These are phyloP conservation scores for Fulvia fulva DNA, from an alignment of 2,329 filamentous ascomycete genomes.

Conservation along the genomic window DNA sequence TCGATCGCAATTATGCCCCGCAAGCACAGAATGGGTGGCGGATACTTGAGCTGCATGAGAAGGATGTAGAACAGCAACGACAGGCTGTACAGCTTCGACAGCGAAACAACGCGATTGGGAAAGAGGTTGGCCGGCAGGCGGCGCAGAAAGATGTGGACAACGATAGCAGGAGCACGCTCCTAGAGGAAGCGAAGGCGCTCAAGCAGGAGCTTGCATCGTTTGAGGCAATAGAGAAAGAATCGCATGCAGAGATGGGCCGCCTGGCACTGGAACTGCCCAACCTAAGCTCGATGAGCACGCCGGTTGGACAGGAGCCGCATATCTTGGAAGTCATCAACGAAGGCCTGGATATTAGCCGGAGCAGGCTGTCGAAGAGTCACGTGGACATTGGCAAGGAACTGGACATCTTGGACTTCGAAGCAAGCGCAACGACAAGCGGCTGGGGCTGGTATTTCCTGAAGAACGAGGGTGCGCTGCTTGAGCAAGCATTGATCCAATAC, in stretches of 20 bases:
- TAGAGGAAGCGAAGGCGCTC: constrained; percentile 60
- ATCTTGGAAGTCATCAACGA: constrained; percentile 74
- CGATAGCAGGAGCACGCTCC: constrained; percentile 45
- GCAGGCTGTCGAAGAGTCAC: constrained; percentile 27
- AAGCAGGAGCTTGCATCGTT: constrained; percentile 61
- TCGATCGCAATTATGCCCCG: constrained; percentile 73
- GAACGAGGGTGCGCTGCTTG: constrained; percentile 88
- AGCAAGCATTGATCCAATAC: constrained; percentile 88
- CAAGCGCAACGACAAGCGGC: constrained; percentile 74
- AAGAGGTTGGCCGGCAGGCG: constrained; percentile 42
- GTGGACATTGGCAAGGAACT: constrained; percentile 81
- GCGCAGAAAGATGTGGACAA: constrained; percentile 20
- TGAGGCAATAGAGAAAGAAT: constrained; percentile 57
- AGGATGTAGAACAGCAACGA: constrained; percentile 50
- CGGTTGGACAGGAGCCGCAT: constrained; percentile 61
- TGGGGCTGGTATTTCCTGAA: constrained; percentile 98
- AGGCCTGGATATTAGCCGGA: background rate
- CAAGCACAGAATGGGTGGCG: constrained; percentile 50
- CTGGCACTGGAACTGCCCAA: constrained; percentile 57
- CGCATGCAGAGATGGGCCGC: constrained; percentile 35
- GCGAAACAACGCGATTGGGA: constrained; percentile 61
- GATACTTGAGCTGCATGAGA: constrained; percentile 50
- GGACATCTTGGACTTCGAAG: constrained; percentile 85
- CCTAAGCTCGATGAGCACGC: constrained; percentile 72
- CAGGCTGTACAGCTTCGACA: constrained; percentile 60